Evolutionary conservation across 1,139 yeast species (phyloP), one percentile per base, ranked within the genome.

Genomic region (Hyphopichia burtonii): DNA sequence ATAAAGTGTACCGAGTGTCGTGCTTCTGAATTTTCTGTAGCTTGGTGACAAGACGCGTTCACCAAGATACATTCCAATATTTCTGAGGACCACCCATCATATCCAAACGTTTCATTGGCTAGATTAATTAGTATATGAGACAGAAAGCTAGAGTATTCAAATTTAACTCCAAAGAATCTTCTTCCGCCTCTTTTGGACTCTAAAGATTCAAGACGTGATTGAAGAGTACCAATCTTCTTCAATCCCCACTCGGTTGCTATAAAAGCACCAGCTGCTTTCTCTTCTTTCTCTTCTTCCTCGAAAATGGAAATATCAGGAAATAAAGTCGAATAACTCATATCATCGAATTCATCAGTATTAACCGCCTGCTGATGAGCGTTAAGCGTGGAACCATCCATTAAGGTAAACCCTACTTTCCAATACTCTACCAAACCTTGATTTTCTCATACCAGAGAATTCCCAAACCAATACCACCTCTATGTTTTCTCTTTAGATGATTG

Each of bases 21-120:
- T 7, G 18, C 19, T 33, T 36, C 38, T 15, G 36, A 7, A 7
- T 22, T 17, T 22, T 37, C 39, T 3, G 17, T n/a, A 17, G 8
- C 31, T 5, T 14, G 15, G 11, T 31, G 12, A 25, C 28, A 25
- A 10, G 38, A 37, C 31, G 49, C 55, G 12, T 40, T 54, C 34
- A 68, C 65, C 15, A 63, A 50, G 2, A 60, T 53, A 37, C 65
- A 55, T 11, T 61, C 61, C 22, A 66, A 48, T 9, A 85, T 61
- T 44, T 70, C 71, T 1, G 80, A 71, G 19, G 76, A 69, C 94
- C 94, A 86, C 23, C 89, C 90, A 41, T 73, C 61, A 50, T 64
- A 73, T 2, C 91, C 93, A 65, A 84, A 85, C 3, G 76, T 68
- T 34, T 74, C 79, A 53, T 86, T 86, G 3, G 90, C 87, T 25